Evolutionary conservation across 345 rosid genomes (phyloP).

Genomic region (Noccaea bulbosa): DNA sequence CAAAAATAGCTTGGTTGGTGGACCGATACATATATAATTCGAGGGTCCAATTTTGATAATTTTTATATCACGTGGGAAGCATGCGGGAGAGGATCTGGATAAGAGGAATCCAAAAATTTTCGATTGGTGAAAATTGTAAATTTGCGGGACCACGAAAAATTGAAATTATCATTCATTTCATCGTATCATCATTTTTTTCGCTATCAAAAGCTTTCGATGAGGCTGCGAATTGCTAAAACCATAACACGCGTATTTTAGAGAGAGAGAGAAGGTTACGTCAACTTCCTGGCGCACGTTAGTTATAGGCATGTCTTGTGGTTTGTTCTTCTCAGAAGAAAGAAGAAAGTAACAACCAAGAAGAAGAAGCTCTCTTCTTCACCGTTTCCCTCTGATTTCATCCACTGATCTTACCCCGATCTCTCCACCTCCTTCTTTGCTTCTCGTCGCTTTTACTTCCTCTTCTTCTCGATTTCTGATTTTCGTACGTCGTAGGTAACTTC

Average conservation of each 20-base stretch:
- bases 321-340: slow-evolving; percentile 7
- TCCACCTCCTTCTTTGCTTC: background rate
- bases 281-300: slow-evolving; percentile 38
- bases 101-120: slow-evolving; percentile 9
- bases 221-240: slow-evolving; percentile 19
- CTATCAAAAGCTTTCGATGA: slow-evolving; percentile 19
- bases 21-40: background rate
- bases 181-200: background rate
- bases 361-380: background rate
- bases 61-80: slow-evolving; percentile 22
- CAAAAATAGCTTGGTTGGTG: slow-evolving; percentile 4
- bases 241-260: slow-evolving; percentile 29
- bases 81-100: slow-evolving; percentile 26
- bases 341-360: background rate
- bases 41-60: background rate
- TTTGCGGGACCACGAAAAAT: slow-evolving; percentile 36
- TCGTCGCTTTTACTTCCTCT: slow-evolving; percentile 17
- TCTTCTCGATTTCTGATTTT: slow-evolving; percentile 26
- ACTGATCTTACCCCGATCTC: slow-evolving; percentile 1
- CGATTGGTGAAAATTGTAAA: slow-evolving; percentile 22
- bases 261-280: slow-evolving; percentile 6
- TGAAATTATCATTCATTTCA: slow-evolving; percentile 13
- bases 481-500: background rate
- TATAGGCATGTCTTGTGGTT: slow-evolving; percentile 13
- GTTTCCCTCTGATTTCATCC: slow-evolving; percentile 14